A percentile compares a stretch with the other conserved stretches of the same genome.
These are phyloP conservation scores for Golubevia pallescens DNA, from an alignment of 1,284 basidiomycete species.

Conservation along the genomic window DNA sequence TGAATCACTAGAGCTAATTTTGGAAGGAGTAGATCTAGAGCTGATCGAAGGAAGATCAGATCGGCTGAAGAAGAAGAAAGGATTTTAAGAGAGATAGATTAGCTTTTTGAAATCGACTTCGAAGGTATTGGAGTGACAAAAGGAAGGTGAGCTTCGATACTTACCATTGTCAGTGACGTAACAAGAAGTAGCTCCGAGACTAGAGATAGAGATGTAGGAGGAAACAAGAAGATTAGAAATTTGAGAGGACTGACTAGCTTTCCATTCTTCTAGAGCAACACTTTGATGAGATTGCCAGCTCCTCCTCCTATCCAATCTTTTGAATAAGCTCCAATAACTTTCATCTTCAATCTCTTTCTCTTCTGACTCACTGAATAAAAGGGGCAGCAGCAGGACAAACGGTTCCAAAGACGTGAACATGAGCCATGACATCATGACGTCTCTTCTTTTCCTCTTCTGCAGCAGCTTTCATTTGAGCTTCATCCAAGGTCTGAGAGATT, in stretches of 20 bases:
- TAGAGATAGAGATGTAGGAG: constrained; percentile 53
- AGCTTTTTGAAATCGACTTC: too few relatives aligned
- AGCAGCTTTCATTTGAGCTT: constrained; percentile 87
- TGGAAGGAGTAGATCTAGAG: constrained; percentile 80
- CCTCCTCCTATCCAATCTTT: too few relatives aligned
- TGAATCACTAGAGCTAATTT: constrained; percentile 89
- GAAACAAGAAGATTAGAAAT: constrained; percentile 7
- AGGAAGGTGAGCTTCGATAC: constrained; percentile 41
- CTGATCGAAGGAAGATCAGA: constrained; percentile 91
- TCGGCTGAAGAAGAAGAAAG: constrained; percentile 68
- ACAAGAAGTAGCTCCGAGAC: constrained; percentile 94
- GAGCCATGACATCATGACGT: constrained; percentile 99
- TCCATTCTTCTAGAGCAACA: too few relatives aligned
- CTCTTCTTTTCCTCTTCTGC: constrained; percentile 95
- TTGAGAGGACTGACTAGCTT: too few relatives aligned
- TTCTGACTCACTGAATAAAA: constrained; percentile 84
- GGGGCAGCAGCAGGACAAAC: constrained; percentile 94
- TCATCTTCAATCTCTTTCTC: constrained; percentile 2
- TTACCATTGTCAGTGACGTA: constrained; percentile 88
- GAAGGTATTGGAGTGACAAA: constrained; percentile 3
- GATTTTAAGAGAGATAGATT: constrained; percentile 7
- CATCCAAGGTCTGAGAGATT: constrained; percentile 75
- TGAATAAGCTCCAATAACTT: too few relatives aligned
- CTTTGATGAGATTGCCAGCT: too few relatives aligned
- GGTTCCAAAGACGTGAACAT: constrained; percentile 94